Evolutionary conservation across 148 eudicot genomes (phyloP).

Genomic region (Rhododendron henanense): DNA sequence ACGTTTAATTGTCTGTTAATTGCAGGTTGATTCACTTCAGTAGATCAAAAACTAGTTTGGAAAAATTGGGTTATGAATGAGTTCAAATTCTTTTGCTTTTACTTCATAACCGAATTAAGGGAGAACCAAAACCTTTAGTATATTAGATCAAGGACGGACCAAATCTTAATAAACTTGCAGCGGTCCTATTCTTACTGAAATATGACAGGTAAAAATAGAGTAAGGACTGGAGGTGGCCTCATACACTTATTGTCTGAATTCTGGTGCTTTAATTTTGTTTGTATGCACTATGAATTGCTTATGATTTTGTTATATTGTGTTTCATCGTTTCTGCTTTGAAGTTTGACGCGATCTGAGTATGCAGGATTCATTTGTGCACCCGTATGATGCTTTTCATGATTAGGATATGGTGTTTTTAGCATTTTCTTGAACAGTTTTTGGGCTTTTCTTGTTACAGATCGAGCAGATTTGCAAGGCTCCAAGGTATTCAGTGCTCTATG

Average conservation of each 20-base stretch:
- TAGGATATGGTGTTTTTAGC: neutral
- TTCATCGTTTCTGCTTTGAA: neutral
- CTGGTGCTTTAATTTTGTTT: neutral
- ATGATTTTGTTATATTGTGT: neutral
- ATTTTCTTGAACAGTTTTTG: neutral
- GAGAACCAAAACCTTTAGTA: neutral
- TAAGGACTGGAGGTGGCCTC: neutral
- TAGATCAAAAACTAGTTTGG: neutral
- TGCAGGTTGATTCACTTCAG: neutral
- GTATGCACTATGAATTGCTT: neutral
- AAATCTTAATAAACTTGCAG: neutral
- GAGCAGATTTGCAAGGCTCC: conserved; percentile 41
- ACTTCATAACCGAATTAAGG: neutral
- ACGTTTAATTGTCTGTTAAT: neutral
- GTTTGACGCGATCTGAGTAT: neutral
- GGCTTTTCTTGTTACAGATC: conserved; percentile 23
- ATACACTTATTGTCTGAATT: neutral
- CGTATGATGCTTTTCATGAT: neutral
- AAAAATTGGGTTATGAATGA: neutral
- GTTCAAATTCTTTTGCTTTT: neutral
- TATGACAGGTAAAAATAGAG: neutral
- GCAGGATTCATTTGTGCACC: neutral
- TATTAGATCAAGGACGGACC: neutral
- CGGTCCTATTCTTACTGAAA: neutral
- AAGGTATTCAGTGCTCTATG: conserved; percentile 27